Conservation (phyloP, 2,329 filamentous ascomycete genomes). For the Ceratocystis lukuohia region DNA sequence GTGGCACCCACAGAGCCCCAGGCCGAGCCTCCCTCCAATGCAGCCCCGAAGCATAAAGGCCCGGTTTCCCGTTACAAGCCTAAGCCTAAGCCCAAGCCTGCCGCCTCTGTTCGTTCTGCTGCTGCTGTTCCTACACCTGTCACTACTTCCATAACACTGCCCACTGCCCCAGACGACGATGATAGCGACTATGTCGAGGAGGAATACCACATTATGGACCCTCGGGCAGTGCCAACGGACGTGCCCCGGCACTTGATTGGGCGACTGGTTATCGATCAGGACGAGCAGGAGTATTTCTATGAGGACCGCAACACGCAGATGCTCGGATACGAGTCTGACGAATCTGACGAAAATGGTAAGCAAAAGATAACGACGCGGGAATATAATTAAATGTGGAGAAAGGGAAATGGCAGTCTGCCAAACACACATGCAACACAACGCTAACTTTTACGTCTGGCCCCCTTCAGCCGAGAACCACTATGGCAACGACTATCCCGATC, state of each 20-base stretch:
- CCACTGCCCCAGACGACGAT: slow-evolving; percentile 31
- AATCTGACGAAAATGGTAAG: slow-evolving; percentile 52
- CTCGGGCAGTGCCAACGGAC: slow-evolving; percentile 34
- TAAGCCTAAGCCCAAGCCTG: slow-evolving; percentile 15
- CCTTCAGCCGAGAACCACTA: slow-evolving; percentile 59
- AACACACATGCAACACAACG: not conserved
- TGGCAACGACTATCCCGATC: slow-evolving; percentile 66
- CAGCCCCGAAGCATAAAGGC: slow-evolving; percentile 41
- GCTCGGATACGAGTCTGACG: slow-evolving; percentile 38
- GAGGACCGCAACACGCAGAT: slow-evolving; percentile 17
- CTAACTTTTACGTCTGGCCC: slow-evolving; percentile 11
- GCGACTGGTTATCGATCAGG: slow-evolving; percentile 42
- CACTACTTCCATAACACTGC: slow-evolving; percentile 17
- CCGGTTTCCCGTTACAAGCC: slow-evolving; percentile 39
- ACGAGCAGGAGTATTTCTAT: slow-evolving; percentile 47
- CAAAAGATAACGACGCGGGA: slow-evolving; percentile 11
- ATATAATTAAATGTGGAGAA: not conserved
- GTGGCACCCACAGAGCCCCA: slow-evolving; percentile 27
- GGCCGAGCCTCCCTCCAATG: slow-evolving; percentile 19
- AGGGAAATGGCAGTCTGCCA: not conserved
- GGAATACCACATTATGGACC: slow-evolving; percentile 49
- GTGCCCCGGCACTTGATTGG: slow-evolving; percentile 40
- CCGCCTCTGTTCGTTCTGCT: not conserved
- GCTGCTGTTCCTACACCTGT: slow-evolving; percentile 13
- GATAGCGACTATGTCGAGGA: slow-evolving; percentile 50